Base-by-base conservation (phyloP, 2,329 filamentous ascomycete genomes). In the Ophiocordyceps polyrhachis-furcata region DNA sequence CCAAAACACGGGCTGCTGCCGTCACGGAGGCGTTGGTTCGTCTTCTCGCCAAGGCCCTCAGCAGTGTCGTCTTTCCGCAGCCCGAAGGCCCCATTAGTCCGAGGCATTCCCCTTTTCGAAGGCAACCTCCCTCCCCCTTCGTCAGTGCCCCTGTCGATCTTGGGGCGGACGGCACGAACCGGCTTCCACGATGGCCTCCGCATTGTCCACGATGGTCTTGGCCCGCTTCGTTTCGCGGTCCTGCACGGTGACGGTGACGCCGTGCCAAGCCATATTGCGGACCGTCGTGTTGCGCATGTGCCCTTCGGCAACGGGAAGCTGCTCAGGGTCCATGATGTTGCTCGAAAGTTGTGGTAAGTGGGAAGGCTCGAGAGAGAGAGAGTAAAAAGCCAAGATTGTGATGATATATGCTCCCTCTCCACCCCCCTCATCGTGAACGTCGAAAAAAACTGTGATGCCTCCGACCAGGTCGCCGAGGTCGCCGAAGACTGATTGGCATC, bases 31-130 rank as follows among this genome's bases (percentile, higher is more conserved):
- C 17, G 67, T 67, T 6, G 70, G 55, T 57, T 0, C 58, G 55
- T 1, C 61, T 55, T 6, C 76, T 73, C 5, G 86, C 84, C 14
- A 93, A 74, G 5, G 82, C 75, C 56, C 93, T 88, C 31, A 93
- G 69, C 0, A 93, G 69, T 0, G 85, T 93, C 0, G 86, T 91
- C 60, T 93, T 93, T 43, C 86, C 86, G 46, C 75, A 71, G 4
- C 73, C 73, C 31, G 67, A 71, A 9, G 84, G 84, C 23, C 86
- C 86, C 83, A 93, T 91, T 41, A 93, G 62, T 35, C 85, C 86
- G 48, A 85, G 71, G 40, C 40, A 41, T 41, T 41, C 20, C 11
- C 40, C 40, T 41, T 23, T 17, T 21, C 13, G 21, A 23, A 23
- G 21, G 4, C 21, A 23, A 23, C 3, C 4, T 23, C 21, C 21